Base-by-base conservation (phyloP, 805 yeast species). In the Ascoidea asiatica region DNA sequence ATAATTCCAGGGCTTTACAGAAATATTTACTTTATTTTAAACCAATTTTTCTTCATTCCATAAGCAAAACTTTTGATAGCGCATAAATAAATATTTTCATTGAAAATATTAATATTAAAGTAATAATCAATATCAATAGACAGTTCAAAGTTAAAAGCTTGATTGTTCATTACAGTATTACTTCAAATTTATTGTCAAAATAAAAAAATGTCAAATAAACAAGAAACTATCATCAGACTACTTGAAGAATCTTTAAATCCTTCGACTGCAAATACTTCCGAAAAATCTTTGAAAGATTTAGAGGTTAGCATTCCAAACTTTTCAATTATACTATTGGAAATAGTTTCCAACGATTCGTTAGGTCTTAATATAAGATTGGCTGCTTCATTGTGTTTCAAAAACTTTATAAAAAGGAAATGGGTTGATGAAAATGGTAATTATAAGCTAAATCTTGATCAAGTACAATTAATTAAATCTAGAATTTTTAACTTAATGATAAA, bases 341-440 rank as follows among this genome's bases (percentile, higher is more conserved):
- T 89, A 17, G 84, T 88, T 33, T 87, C 95, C 4, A 70, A 82
- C 15, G 56, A 67, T 23, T 68, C 69, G 38, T 56, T 79, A 38
- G 69, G 73, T 3, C 57, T 60, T 4, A 66, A 83, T 1, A 74
- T 82, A 1, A 70, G 97, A 49, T 66, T 89, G 41, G 96, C 98
- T 1, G 95, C 85, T 18, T 87, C 96, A 1, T 65, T 94, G 44
- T 88, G 82, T 62, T 87, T 92, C 65, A 92, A 92, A 60, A 92
- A 92, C 59, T 72, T 87, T 49, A 71, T 92, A 50, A 81, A 75
- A 54, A 68, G 96, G 43, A 80, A 74, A 53, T 92, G 96, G 97
- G 79, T 83, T 43, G 88, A 88, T 60, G 95, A 86, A 52, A 82
- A 85, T 44, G 97, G 98, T 5, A 73, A 72, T 43, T 80, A 92